These are phyloP conservation scores for Tulasnella calospora DNA, from an alignment of 768 basidiomycete genomes.

Conservation along the genomic window DNA sequence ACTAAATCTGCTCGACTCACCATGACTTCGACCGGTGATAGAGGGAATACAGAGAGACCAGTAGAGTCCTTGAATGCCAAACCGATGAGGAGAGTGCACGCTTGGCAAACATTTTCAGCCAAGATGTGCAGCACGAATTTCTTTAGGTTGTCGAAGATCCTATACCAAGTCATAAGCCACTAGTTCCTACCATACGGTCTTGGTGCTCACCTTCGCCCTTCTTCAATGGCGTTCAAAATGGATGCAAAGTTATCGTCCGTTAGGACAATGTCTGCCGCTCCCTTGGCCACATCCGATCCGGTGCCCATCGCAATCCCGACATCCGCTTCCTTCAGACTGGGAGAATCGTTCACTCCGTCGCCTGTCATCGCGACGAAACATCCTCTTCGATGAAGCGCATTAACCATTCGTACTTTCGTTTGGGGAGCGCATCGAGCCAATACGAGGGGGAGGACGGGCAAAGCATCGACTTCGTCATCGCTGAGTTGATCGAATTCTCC, in stretches of 20 bases:
- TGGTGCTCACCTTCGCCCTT: constrained; percentile 41
- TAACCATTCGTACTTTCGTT: constrained; percentile 70
- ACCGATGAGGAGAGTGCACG: constrained; percentile 51
- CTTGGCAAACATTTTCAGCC: constrained; percentile 52
- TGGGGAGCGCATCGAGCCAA: constrained; percentile 68
- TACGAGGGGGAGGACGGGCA: constrained; percentile 67
- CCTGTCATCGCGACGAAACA: constrained; percentile 73
- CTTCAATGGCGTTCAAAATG: constrained; percentile 44
- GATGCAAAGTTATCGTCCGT: constrained; percentile 71
- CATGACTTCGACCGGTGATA: constrained; percentile 48
- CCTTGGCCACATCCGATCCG: constrained; percentile 68
- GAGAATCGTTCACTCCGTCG: constrained; percentile 69
- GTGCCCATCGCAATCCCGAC: constrained; percentile 73
- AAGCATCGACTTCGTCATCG: constrained; percentile 61
- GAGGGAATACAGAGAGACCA: constrained; percentile 50
- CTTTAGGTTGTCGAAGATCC: constrained; percentile 51
- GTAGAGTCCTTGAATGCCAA: constrained; percentile 51
- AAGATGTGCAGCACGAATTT: constrained; percentile 54
- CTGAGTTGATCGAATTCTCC: constrained; percentile 51
- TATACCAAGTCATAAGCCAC: background rate
- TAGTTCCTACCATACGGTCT: constrained; percentile 36
- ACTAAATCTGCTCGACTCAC: background rate
- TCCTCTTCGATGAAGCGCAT: constrained; percentile 64
- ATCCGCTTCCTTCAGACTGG: constrained; percentile 47
- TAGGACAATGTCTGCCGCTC: constrained; percentile 70